Evolutionary conservation across 2,329 filamentous ascomycete genomes (phyloP), one percentile per base, ranked within the genome.

Genomic region (Sporothrix humicola): DNA sequence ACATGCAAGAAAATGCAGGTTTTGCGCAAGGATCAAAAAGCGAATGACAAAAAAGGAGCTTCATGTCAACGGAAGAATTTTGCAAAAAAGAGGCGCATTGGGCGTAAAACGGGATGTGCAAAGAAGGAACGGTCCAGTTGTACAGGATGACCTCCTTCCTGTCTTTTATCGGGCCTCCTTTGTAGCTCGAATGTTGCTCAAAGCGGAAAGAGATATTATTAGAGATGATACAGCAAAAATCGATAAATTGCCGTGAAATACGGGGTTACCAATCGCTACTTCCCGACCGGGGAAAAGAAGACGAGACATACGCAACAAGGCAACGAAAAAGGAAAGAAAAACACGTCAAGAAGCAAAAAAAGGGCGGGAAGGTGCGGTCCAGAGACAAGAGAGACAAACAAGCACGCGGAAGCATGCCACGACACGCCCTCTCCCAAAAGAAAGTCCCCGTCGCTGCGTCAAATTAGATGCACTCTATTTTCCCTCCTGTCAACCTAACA

Each of bases 51-150:
- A 48, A 13, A 23, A 26, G 12, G 9, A 3, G 10, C 13, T 3
- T 12, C 48, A 54, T 23, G 26, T 42, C 48, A 52, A 69, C 66
- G 66, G 15, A 42, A 23, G 26, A 13, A 20, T 42, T 54, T 15
- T 23, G 9, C 15, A 17, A n/a, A 46, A 48, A 65, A 17, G 37
- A 15, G 52, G 68, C 68, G 68, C 37, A 59, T 59, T 70, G 31
- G 46, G 56, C 52, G 68, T 69, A 20, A 56, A 69, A 56, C 68
- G 52, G 52, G 66, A 26, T 6, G 31, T 20, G 69, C 69, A 20
- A 59, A 56, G 68, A 70, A 70, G 13, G 68, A 70, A 58, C 68
- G 52, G 68, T 46, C 69, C 69, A 71, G 69, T 71, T 37, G 17
- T 42, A 71, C 52, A 48, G n/a, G 12, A 6, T 48, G 23, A 52